Evolutionary conservation across 345 rosid species (phyloP).

Genomic region (Dipteronia dyeriana): DNA sequence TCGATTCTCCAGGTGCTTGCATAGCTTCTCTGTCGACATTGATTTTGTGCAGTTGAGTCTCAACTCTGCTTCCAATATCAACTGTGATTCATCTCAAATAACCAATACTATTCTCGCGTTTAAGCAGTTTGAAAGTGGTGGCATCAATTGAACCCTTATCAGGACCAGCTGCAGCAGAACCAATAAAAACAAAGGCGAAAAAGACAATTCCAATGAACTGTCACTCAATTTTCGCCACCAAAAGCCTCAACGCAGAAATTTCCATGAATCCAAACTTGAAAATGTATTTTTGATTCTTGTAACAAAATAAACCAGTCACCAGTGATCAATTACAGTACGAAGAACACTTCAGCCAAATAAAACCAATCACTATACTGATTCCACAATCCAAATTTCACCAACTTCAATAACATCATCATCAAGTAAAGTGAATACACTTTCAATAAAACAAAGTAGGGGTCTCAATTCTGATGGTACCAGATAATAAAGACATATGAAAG

Average conservation of each 20-base stretch:
- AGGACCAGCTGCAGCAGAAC: conserved; percentile 7
- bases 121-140: neutral
- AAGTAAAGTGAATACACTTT: no score
- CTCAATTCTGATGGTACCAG: no score
- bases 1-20: conserved; percentile 26
- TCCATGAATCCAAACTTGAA: conserved; percentile 21
- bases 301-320: conserved; percentile 14
- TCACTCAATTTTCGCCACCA: conserved; percentile 21
- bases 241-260: conserved; percentile 25
- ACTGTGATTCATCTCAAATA: neutral
- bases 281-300: conserved; percentile 2
- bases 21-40: neutral
- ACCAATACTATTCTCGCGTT: neutral
- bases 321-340: conserved; percentile 12
- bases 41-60: neutral
- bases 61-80: neutral
- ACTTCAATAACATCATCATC: no score
- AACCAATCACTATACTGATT: neutral
- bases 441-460: no score
- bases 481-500: no score
- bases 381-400: conserved; percentile 2
- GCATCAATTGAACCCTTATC: no score
- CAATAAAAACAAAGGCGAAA: neutral
- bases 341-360: neutral
- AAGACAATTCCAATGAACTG: no score